Conservation (phyloP, 768 basidiomycete genomes). For the Dentipellis fragilis region DNA sequence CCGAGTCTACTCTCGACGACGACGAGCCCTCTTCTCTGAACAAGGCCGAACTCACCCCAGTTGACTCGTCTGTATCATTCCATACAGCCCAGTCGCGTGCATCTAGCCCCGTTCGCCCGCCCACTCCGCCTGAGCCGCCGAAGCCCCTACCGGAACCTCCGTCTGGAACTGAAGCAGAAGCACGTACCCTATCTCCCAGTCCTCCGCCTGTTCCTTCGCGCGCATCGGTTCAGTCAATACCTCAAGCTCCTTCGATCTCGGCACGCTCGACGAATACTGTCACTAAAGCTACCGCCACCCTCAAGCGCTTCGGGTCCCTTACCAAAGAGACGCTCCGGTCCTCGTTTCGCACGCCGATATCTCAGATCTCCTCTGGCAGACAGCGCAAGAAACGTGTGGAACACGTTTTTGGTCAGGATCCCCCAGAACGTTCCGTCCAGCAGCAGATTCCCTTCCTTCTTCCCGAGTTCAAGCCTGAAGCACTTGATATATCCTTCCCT, state of each 20-base stretch:
- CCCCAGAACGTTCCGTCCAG: slow-evolving; percentile 1
- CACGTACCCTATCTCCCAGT: neutral
- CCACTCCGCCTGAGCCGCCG: neutral
- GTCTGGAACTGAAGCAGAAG: too few species aligned
- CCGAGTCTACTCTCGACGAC: slow-evolving; percentile 8
- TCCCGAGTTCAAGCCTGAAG: slow-evolving; percentile 10
- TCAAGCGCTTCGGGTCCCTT: slow-evolving; percentile 10
- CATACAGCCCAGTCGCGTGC: slow-evolving; percentile 14
- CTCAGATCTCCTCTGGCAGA: slow-evolving; percentile 4
- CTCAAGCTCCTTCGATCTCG: slow-evolving; percentile 6
- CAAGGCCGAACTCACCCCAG: slow-evolving; percentile 3
- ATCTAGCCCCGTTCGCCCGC: neutral
- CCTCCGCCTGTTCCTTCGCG: slow-evolving; percentile 9
- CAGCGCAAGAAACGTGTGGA: slow-evolving; percentile 5
- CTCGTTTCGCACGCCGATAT: slow-evolving; percentile 11
- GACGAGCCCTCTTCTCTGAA: slow-evolving; percentile 3
- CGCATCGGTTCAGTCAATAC: neutral
- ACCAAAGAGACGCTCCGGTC: slow-evolving; percentile 12
- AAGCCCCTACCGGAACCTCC: neutral
- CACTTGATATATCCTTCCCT: slow-evolving; percentile 13
- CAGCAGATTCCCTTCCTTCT: slow-evolving; percentile 1
- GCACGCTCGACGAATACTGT: slow-evolving; percentile 9
- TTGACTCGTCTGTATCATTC: slow-evolving; percentile 13
- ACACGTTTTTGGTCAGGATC: slow-evolving; percentile 8
- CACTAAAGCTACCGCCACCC: slow-evolving; percentile 9